Conservation (phyloP, 2,329 filamentous ascomycete genomes). For the Myrmaecium sp. region DNA sequence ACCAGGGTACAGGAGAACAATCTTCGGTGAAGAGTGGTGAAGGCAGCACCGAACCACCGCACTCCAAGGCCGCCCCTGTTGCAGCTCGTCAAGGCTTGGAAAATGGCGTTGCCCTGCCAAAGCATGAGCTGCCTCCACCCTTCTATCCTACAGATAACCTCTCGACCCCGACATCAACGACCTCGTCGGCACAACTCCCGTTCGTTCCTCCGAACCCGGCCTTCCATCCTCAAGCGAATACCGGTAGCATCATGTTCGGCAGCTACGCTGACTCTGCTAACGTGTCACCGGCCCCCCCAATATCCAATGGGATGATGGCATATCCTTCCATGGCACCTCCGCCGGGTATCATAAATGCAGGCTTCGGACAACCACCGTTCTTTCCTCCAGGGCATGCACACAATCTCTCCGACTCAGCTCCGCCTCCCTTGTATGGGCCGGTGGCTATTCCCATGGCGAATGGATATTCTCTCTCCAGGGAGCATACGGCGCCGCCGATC, state of each 20-base stretch:
- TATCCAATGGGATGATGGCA: conserved; percentile 6
- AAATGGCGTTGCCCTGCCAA: conserved; percentile 5
- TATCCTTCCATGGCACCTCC: conserved; percentile 9
- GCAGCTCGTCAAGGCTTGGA: conserved; percentile 26
- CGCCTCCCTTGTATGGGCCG: conserved; percentile 14
- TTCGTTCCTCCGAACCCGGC: conserved; percentile 3
- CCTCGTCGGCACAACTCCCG: conserved; percentile 6
- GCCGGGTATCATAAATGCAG: conserved; percentile 15
- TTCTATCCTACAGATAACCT: conserved; percentile 17
- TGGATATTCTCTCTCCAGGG: conserved; percentile 11
- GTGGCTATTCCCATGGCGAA: conserved; percentile 14
- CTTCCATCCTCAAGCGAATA: conserved; percentile 5
- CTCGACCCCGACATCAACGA: conserved; percentile 10
- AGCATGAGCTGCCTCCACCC: conserved; percentile 17
- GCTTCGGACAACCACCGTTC: conserved; percentile 14
- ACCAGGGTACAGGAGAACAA: background rate
- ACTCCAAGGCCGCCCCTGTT: conserved; percentile 24
- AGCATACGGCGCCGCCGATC: conserved; percentile 11
- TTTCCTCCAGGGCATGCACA: conserved; percentile 16
- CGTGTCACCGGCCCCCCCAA: conserved; percentile 20
- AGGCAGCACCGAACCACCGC: conserved; percentile 14
- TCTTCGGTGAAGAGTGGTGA: background rate
- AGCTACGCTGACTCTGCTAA: conserved; percentile 19
- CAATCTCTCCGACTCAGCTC: conserved; percentile 16
- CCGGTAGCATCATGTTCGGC: conserved; percentile 22